These are phyloP conservation scores for Daedalea quercina DNA, from an alignment of 768 basidiomycete species.

Conservation along the genomic window DNA sequence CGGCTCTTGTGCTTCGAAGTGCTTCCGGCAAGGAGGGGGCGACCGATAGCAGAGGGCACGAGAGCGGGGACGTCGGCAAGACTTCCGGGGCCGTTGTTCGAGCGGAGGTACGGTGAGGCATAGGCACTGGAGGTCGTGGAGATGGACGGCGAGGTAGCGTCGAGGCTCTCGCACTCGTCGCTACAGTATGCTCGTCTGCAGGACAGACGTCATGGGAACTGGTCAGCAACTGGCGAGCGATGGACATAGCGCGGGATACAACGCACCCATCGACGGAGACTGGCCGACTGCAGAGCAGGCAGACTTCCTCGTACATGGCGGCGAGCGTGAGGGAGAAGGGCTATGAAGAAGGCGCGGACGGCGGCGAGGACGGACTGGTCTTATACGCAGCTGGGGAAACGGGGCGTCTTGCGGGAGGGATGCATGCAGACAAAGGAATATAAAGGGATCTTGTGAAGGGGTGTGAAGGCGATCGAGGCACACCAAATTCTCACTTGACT, in stretches of 20 bases:
- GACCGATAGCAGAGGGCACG: constrained; percentile 50
- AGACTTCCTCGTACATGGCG: constrained; percentile 74
- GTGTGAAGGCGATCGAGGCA: constrained; percentile 4
- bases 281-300: constrained; percentile 64
- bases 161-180: constrained; percentile 55
- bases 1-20: constrained; percentile 30
- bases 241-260: constrained; percentile 5
- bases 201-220: constrained; percentile 9
- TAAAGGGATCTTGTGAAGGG: constrained; percentile 5
- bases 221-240: constrained; percentile 9
- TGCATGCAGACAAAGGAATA: background rate
- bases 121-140: constrained; percentile 63
- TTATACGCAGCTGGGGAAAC: background rate
- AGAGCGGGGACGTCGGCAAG: constrained; percentile 62
- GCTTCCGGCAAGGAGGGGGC: constrained; percentile 32
- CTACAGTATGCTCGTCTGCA: constrained; percentile 64
- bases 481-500: constrained; percentile 1
- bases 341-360: background rate
- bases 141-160: constrained; percentile 60
- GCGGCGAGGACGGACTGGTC: too few relatives aligned
- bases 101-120: constrained; percentile 58
- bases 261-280: constrained; percentile 57
- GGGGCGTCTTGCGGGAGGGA: background rate
- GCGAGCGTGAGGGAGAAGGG: background rate
- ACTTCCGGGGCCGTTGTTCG: constrained; percentile 26